Evolutionary conservation across 352 stramenopile genomes (phyloP), one percentile per base, ranked within the genome.

Genomic region (Pythium scleroteichum): DNA sequence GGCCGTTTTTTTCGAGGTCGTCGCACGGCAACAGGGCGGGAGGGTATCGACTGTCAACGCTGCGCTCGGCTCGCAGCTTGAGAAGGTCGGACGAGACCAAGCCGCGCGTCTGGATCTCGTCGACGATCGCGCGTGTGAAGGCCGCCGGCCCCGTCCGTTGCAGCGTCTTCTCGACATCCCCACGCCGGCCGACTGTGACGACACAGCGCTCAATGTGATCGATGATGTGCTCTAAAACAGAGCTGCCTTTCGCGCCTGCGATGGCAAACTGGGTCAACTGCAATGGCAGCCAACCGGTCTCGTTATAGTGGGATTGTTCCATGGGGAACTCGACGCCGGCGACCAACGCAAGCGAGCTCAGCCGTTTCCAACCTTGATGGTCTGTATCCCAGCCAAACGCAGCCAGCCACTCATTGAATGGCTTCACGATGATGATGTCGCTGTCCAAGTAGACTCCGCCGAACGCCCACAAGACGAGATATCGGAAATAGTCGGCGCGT

Each of bases 191-290:
- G 16, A 64, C 33, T 16, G n/a, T 39, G 0, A 7, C 24, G 9
- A 64, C 40, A 32, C 47, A 58, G 3, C 10, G 1, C 24, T 64
- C 47, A 19, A 64, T 40, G 27, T 58, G 39, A 23, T 58, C 38
- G 4, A 64, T 26, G 22, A 64, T 52, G 1, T 5, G 20, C 26
- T 12, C 26, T 2, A 64, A 7, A 27, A 53, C 19, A 9, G 16
- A 1, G 9, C 47, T 58, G 12, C 35, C 17, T n/a, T 40, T 52
- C 17, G 38, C 35, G 20, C 38, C 48, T 3, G 57, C 57, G 40
- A 64, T 58, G 24, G 57, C 57, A 53, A 64, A 64, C 47, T 64
- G 57, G 1, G 47, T 58, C 26, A 64, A 53, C 57, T 64, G 57
- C 17, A 64, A 20, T 0, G 57, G 57, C 9, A 64, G 29, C 57